Percentiles rank a stretch among this genome's conserved stretches.
phyloP scores from a whole-genome alignment of 2,329 filamentous ascomycete genomes.

The Aspergillus cejpii region DNA sequence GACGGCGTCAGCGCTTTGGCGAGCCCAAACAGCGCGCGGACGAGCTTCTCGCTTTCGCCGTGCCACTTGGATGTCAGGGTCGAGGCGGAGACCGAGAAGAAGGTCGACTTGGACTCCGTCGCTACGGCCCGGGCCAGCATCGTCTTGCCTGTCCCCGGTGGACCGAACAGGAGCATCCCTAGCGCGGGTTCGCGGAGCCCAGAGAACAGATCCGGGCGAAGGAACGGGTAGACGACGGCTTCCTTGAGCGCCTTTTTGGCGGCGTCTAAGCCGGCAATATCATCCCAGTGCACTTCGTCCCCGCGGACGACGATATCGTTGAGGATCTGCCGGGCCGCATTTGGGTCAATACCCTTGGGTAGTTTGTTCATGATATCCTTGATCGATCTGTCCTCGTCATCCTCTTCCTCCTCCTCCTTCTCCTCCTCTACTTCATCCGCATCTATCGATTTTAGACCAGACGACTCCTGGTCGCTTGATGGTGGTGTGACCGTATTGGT shows the following conservation, averaged over 20 bases:
- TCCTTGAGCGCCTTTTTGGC: constrained; percentile 91
- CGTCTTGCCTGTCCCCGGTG: constrained; percentile 96
- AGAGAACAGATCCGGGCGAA: constrained; percentile 92
- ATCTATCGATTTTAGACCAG: constrained; percentile 46
- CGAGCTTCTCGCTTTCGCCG: constrained; percentile 93
- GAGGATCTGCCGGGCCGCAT: constrained; percentile 81
- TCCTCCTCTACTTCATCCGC: constrained; percentile 42
- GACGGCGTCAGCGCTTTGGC: constrained; percentile 83
- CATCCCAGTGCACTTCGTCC: constrained; percentile 89
- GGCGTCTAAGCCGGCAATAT: constrained; percentile 82
- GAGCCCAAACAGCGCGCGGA: constrained; percentile 82
- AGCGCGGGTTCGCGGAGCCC: constrained; percentile 87
- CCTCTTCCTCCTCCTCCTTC: constrained; percentile 42
- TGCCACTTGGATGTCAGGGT: constrained; percentile 93
- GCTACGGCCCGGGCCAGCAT: constrained; percentile 94
- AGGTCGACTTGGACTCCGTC: constrained; percentile 88
- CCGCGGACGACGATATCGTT: constrained; percentile 94
- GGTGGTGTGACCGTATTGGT: constrained; percentile 42
- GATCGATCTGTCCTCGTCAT: constrained; percentile 52
- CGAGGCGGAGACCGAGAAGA: constrained; percentile 94
- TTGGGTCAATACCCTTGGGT: constrained; percentile 72
- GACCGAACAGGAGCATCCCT: constrained; percentile 93
- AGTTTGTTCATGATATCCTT: constrained; percentile 65
- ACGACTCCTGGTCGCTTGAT: constrained; percentile 37
- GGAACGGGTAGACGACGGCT: constrained; percentile 92